These are phyloP conservation scores for Sporisorium reilianum DNA, from an alignment of 1,284 basidiomycete species.

Conservation along the genomic window DNA sequence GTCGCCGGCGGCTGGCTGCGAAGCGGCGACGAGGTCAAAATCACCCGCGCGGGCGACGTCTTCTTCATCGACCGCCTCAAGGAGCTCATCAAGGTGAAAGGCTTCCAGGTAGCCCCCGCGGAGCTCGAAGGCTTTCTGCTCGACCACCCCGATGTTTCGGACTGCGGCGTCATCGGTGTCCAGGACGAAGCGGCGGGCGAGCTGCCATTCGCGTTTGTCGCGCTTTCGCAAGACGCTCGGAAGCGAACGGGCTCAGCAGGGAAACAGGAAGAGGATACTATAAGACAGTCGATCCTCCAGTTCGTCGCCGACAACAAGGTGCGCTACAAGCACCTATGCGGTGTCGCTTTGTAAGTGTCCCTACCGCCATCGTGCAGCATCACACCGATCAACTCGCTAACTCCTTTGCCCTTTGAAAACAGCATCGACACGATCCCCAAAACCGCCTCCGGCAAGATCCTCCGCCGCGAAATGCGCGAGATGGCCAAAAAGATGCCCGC, in stretches of 20 bases:
- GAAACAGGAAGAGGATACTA: constrained; percentile 66
- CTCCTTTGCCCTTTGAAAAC: neutral
- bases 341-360: constrained; percentile 70
- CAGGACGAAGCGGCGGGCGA: constrained; percentile 84
- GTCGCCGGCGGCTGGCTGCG: constrained; percentile 54
- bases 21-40: constrained; percentile 70
- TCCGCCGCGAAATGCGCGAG: constrained; percentile 53
- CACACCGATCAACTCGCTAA: neutral
- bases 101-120: constrained; percentile 60
- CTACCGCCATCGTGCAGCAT: neutral
- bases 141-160: constrained; percentile 77
- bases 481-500: constrained; percentile 50
- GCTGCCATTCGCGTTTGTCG: constrained; percentile 80
- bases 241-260: constrained; percentile 71
- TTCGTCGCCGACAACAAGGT: constrained; percentile 79
- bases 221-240: constrained; percentile 72
- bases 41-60: constrained; percentile 67
- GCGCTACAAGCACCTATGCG: constrained; percentile 78
- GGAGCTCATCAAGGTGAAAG: constrained; percentile 70
- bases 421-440: constrained; percentile 59
- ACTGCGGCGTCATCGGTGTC: constrained; percentile 81
- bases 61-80: constrained; percentile 63
- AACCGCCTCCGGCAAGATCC: constrained; percentile 58
- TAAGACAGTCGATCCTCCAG: constrained; percentile 70
- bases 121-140: constrained; percentile 82